Base-by-base conservation (phyloP, 805 yeast species). In the Candida dajiaensis region DNA sequence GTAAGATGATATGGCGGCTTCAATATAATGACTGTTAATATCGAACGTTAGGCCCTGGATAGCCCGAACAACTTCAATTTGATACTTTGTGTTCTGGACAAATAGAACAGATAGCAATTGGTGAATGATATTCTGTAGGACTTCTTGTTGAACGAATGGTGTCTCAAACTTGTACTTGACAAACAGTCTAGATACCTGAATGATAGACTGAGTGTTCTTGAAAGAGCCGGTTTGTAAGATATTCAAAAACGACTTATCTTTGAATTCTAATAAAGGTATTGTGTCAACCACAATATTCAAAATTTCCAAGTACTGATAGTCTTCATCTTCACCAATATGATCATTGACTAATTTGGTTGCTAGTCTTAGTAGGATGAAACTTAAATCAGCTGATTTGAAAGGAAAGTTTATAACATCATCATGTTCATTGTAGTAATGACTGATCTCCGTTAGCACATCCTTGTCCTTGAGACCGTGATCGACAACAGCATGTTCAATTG, bases 31-130 rank as follows among this genome's bases (percentile, higher is more conserved):
- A 2, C 73, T 57, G 13, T 78, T 78, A 22, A 76, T 71, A 18
- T 73, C 66, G n/a, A 74, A 62, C 36, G 80, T 82, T 43, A 92
- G 64, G 6, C 73, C 69, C 71, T 86, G 83, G 2, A 90, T 69
- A 20, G 78, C 70, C 44, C 76, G 78, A 1, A 85, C 86, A 0
- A 85, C 74, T 55, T 86, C 95, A 1, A 84, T 82, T 57, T 88
- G 95, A 47, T 73, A 71, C 72, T 31, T 67, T 44, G 40, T 23
- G 25, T 43, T 25, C 33, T 45, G 22, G 6, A 20, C 39, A 18
- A 38, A 37, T 13, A 59, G 42, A 3, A 58, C 39, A 2, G 40
- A 26, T 23, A 60, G 58, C 10, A 60, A 46, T 29, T 57, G 57
- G n/a, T 31, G 49, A 1, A 58, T 48, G 3, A 60, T 38, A 9